Conservation (phyloP, 2,329 filamentous ascomycete genomes). For the Ambrosiella cleistominuta region DNA sequence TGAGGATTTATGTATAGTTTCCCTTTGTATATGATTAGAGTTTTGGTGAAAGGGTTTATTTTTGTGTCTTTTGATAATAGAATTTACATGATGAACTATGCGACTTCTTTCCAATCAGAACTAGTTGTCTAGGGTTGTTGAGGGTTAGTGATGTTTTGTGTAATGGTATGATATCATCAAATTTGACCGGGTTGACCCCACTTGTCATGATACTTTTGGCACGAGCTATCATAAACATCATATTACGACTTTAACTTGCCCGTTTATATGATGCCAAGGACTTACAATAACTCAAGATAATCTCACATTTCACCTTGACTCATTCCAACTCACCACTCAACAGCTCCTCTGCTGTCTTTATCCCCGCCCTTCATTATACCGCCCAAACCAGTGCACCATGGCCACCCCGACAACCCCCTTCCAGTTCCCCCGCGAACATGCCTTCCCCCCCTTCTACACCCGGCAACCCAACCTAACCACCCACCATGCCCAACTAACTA, state of each 20-base stretch:
- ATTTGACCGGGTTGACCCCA: too few relatives aligned
- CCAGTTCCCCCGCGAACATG: slow-evolving; percentile 46
- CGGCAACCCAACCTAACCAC: slow-evolving; percentile 59
- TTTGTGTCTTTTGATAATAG: not conserved
- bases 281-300: not conserved
- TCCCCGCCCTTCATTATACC: not conserved
- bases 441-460: slow-evolving; percentile 75
- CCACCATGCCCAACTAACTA: slow-evolving; percentile 56
- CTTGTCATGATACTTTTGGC: too few relatives aligned
- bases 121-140: too few relatives aligned
- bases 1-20: not conserved
- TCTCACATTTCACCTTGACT: not conserved
- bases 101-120: too few relatives aligned
- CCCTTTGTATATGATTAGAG: not conserved
- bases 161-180: too few relatives aligned
- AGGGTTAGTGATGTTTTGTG: too few relatives aligned
- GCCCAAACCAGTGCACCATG: slow-evolving; percentile 16
- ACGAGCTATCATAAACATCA: too few relatives aligned
- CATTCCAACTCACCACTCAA: not conserved
- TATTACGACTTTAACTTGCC: too few relatives aligned
- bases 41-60: not conserved
- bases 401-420: slow-evolving; percentile 25
- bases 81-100: too few relatives aligned
- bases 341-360: not conserved
- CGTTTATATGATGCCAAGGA: not conserved